phyloP scores from a whole-genome alignment of 1,284 basidiomycete species.

The Agroathelia rolfsii region DNA sequence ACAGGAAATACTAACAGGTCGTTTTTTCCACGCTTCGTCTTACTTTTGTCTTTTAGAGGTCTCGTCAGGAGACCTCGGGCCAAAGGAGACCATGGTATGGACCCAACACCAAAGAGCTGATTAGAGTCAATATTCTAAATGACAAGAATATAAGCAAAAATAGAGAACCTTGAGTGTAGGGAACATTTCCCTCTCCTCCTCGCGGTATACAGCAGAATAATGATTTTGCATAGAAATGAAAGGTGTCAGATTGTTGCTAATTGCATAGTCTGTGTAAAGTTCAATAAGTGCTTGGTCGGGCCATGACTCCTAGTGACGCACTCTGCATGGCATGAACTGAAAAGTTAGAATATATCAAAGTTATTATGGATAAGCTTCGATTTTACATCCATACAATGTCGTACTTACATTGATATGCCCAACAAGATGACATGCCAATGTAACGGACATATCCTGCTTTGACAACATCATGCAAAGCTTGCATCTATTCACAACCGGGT shows the following conservation, averaged over 20 bases:
- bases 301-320: constrained; percentile 13
- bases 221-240: constrained; percentile 70
- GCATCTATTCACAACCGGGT: constrained; percentile 31
- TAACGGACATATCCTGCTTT: constrained; percentile 55
- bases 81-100: constrained; percentile 41
- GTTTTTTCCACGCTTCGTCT: constrained; percentile 23
- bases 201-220: constrained; percentile 47
- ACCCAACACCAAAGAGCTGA: constrained; percentile 31
- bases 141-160: constrained; percentile 18
- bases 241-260: constrained; percentile 45
- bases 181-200: constrained; percentile 63
- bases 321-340: constrained; percentile 42
- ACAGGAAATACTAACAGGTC: constrained; percentile 23
- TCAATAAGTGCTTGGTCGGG: constrained; percentile 12
- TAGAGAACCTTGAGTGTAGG: constrained; percentile 39
- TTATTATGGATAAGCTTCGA: constrained; percentile 3
- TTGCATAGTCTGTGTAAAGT: constrained; percentile 29
- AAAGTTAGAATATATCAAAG: constrained; percentile 6
- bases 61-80: constrained; percentile 36
- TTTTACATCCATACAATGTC: not conserved
- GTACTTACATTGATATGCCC: constrained; percentile 32
- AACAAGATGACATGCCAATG: constrained; percentile 50
- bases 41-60: constrained; percentile 24
- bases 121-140: constrained; percentile 6
- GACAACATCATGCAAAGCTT: constrained; percentile 59